phyloP scores from a whole-genome alignment of 805 yeast genomes.

The Starmerella bacillaris region DNA sequence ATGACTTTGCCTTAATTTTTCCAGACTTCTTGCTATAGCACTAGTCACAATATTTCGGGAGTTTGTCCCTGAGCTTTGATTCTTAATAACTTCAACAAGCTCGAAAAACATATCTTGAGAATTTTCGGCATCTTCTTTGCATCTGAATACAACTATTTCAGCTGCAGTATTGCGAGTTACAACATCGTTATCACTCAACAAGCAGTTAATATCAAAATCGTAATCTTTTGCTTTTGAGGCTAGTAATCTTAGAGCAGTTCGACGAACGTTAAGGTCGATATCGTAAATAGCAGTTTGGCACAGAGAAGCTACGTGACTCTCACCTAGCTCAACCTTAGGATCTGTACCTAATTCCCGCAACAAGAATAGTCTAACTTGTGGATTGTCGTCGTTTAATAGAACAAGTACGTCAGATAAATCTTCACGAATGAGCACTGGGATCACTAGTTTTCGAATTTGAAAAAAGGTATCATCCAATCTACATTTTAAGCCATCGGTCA shows the following conservation, averaged over 20 bases:
- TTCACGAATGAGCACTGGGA: neutral
- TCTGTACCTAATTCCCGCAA: slow-evolving; percentile 1
- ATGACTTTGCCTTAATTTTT: too few species aligned
- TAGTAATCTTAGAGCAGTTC: slow-evolving; percentile 7
- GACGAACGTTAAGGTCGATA: slow-evolving; percentile 11
- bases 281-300: slow-evolving; percentile 11
- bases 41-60: too few species aligned
- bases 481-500: neutral
- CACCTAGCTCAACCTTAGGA: neutral
- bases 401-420: neutral
- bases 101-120: too few species aligned
- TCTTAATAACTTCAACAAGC: too few species aligned
- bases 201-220: neutral
- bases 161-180: slow-evolving; percentile 7
- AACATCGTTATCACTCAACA: slow-evolving; percentile 5
- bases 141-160: slow-evolving; percentile 2
- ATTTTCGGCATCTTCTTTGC: too few species aligned
- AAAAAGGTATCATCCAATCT: neutral
- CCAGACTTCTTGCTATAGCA: too few species aligned
- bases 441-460: slow-evolving; percentile 7
- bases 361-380: slow-evolving; percentile 11
- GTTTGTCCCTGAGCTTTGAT: too few species aligned
- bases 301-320: slow-evolving; percentile 1
- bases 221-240: neutral
- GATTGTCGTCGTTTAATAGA: slow-evolving; percentile 9